Percentiles rank a stretch among this genome's conserved stretches.
Evolutionary conservation across 768 basidiomycete genomes (phyloP).

Genomic region (Pleurotus giganteus): DNA sequence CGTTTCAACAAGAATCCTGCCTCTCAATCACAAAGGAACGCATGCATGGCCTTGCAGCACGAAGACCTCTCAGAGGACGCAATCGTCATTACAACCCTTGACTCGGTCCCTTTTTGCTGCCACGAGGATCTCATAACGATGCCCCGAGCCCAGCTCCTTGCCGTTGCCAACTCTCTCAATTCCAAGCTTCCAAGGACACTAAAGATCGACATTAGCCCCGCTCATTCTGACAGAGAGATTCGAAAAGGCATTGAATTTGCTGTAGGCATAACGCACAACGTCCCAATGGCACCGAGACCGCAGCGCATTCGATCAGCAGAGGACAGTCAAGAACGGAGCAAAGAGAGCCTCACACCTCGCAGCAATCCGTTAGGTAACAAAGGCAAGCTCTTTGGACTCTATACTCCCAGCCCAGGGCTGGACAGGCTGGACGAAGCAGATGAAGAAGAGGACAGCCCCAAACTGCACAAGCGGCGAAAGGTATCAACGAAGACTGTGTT

Average conservation of each 20-base stretch:
- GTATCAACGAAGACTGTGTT: not conserved
- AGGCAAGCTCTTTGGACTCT: conserved; percentile 17
- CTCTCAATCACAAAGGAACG: too few species aligned
- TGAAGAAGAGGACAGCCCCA: conserved; percentile 16
- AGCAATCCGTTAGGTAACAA: conserved; percentile 33
- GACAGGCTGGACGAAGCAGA: conserved; percentile 29
- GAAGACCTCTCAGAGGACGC: conserved; percentile 52
- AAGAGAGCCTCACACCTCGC: conserved; percentile 26
- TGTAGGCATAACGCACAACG: conserved; percentile 49
- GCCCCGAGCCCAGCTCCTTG: conserved; percentile 50
- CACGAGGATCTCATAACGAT: conserved; percentile 72
- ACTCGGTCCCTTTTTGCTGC: conserved; percentile 64
- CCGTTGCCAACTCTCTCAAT: conserved; percentile 56
- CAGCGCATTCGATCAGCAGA: conserved; percentile 16
- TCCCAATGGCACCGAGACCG: conserved; percentile 37
- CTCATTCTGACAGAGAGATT: conserved; percentile 41
- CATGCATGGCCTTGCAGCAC: conserved; percentile 59
- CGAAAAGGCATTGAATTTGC: conserved; percentile 56
- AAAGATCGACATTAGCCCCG: conserved; percentile 43
- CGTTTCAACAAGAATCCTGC: too few species aligned
- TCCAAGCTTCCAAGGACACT: conserved; percentile 49
- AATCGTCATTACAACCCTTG: conserved; percentile 62
- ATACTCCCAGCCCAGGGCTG: conserved; percentile 23
- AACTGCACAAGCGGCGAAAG: not conserved
- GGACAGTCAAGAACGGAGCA: conserved; percentile 12